A percentile compares a stretch with the other conserved stretches of the same genome.
Evolutionary conservation across 305 asterid genomes (phyloP).

Genomic region (Solanum hybrid): DNA sequence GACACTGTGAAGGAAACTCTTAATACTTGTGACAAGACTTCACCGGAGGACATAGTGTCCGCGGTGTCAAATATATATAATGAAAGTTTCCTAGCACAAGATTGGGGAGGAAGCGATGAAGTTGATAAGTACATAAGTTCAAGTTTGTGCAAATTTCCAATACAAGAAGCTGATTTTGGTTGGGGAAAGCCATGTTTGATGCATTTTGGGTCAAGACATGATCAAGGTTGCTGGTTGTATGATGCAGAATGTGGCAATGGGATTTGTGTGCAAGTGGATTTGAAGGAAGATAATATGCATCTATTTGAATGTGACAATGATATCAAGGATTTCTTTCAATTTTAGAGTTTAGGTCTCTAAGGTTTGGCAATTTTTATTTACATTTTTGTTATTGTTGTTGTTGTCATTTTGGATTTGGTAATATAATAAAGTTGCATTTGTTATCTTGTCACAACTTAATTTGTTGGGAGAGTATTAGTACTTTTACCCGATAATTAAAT

Average conservation of each 20-base stretch:
- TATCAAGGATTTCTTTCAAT: too few relatives aligned
- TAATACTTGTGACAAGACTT: not conserved
- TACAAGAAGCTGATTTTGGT: not conserved
- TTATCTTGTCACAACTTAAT: too few relatives aligned
- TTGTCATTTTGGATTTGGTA: too few relatives aligned
- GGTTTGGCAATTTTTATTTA: too few relatives aligned
- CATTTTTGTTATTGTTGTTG: too few relatives aligned
- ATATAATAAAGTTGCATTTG: too few relatives aligned
- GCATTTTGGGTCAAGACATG: not conserved
- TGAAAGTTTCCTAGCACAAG: not conserved
- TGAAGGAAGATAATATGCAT: not conserved
- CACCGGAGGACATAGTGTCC: not conserved
- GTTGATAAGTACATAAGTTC: not conserved
- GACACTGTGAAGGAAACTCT: not conserved
- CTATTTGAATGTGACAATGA: too few relatives aligned
- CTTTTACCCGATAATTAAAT: too few relatives aligned
- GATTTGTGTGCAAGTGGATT: not conserved
- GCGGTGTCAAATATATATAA: not conserved
- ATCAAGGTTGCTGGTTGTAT: not conserved
- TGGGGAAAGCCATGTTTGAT: not conserved
- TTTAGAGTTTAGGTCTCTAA: too few relatives aligned
- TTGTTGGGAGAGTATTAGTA: too few relatives aligned
- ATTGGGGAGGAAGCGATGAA: not conserved
- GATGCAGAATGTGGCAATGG: not conserved
- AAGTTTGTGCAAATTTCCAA: not conserved